Evolutionary conservation across 805 yeast species (phyloP).

Genomic region (Myxozyma nipponensis): DNA sequence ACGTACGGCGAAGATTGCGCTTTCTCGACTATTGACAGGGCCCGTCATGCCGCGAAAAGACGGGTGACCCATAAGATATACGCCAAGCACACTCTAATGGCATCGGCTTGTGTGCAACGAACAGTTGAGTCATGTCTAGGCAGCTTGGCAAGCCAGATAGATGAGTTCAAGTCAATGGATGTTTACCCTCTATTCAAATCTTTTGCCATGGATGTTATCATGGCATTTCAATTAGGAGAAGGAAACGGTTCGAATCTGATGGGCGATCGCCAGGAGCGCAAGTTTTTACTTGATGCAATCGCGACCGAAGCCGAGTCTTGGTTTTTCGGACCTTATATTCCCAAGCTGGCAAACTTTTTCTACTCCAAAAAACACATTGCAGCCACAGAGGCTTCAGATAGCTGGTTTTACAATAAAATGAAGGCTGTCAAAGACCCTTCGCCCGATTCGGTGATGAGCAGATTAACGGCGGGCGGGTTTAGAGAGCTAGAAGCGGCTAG

Average conservation of each 20-base stretch:
- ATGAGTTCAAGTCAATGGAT: conserved; percentile 41
- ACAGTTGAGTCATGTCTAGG: not conserved
- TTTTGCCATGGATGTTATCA: conserved; percentile 67
- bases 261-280: conserved; percentile 27
- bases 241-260: conserved; percentile 47
- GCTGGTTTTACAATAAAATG: conserved; percentile 10
- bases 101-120: conserved; percentile 29
- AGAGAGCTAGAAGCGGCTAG: conserved; percentile 41
- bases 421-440: not conserved
- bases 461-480: conserved; percentile 31
- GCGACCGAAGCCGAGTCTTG: conserved; percentile 6
- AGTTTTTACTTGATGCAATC: conserved; percentile 5
- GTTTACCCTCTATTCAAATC: conserved; percentile 63
- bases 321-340: conserved; percentile 26
- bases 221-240: conserved; percentile 56
- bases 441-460: conserved; percentile 26
- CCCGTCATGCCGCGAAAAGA: conserved; percentile 46
- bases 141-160: not conserved
- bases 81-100: conserved; percentile 40
- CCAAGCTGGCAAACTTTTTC: conserved; percentile 5
- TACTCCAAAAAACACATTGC: not conserved
- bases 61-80: conserved; percentile 44
- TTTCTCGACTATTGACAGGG: conserved; percentile 52
- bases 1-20: conserved; percentile 58
- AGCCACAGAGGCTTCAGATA: conserved; percentile 12